A percentile compares a stretch with the other conserved stretches of the same genome.
Conservation (phyloP, 2,329 filamentous ascomycete species). For the Emergomyces orientalis region DNA sequence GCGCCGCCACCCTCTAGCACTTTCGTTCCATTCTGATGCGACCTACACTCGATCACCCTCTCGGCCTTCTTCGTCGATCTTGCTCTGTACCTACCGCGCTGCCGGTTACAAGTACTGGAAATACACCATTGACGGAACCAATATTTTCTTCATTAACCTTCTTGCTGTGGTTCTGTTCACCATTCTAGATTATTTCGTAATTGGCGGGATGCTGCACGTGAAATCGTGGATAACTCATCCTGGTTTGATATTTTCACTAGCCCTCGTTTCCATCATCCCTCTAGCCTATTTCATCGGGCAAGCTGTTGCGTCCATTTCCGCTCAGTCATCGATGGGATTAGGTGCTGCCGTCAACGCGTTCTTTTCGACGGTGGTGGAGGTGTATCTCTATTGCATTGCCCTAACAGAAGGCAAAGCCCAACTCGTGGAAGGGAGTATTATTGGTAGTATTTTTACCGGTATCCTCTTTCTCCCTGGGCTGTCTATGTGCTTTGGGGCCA, state of each 20-base stretch:
- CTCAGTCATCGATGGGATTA: conserved; percentile 95
- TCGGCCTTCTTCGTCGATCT: conserved; percentile 69
- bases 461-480: conserved; percentile 88
- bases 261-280: conserved; percentile 85
- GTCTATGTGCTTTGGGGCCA: conserved; percentile 97
- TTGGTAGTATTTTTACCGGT: conserved; percentile 95
- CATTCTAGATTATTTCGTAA: conserved; percentile 82
- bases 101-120: conserved; percentile 97
- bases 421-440: conserved; percentile 91
- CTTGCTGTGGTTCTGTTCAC: conserved; percentile 89
- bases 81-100: conserved; percentile 93
- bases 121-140: conserved; percentile 95
- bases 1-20: conserved; percentile 78
- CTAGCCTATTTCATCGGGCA: conserved; percentile 98
- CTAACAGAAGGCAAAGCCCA: conserved; percentile 84
- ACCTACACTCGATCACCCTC: conserved; percentile 62
- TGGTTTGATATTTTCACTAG: conserved; percentile 75
- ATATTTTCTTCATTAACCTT: conserved; percentile 97
- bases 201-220: conserved; percentile 59
- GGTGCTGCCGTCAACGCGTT: conserved; percentile 97
- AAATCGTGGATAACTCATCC: conserved; percentile 68
- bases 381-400: conserved; percentile 93
- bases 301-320: conserved; percentile 94
- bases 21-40: conserved; percentile 85
- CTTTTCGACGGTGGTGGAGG: conserved; percentile 94